These are phyloP conservation scores for Yarrowia sp. DNA, from an alignment of 805 yeast genomes.

Conservation along the genomic window DNA sequence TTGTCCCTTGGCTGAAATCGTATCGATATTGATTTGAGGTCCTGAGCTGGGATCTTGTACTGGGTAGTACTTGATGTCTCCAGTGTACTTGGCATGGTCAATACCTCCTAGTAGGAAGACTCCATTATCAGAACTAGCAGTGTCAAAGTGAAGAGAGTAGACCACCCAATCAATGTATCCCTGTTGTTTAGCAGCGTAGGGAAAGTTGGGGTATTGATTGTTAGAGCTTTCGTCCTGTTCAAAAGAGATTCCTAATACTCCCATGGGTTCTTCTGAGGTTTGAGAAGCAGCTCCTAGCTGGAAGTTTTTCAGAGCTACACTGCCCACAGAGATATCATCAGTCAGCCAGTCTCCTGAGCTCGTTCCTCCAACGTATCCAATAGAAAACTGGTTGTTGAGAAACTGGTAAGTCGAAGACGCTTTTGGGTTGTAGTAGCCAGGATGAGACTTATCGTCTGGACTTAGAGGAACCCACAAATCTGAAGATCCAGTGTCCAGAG, in stretches of 20 bases:
- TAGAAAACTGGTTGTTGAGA: background rate
- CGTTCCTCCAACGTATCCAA: background rate
- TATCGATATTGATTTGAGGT: background rate
- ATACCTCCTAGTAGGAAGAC: background rate
- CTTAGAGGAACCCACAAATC: background rate
- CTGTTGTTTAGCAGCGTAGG: background rate
- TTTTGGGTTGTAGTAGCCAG: background rate
- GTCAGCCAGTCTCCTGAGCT: background rate
- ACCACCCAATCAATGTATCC: background rate
- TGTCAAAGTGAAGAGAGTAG: background rate
- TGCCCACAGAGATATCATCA: background rate
- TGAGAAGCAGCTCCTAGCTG: background rate
- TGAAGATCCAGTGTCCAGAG: background rate
- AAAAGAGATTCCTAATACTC: background rate
- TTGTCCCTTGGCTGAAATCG: background rate
- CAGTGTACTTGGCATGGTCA: background rate
- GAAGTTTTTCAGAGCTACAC: background rate
- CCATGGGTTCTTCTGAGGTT: background rate
- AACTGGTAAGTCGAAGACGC: background rate
- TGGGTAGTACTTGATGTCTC: background rate
- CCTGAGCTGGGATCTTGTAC: background rate
- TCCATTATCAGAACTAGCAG: background rate
- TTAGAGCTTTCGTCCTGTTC: background rate
- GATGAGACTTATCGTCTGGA: background rate
- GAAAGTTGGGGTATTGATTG: background rate